Base-by-base conservation (phyloP, 1,139 yeast species). In the Wickerhamomyces sp. region DNA sequence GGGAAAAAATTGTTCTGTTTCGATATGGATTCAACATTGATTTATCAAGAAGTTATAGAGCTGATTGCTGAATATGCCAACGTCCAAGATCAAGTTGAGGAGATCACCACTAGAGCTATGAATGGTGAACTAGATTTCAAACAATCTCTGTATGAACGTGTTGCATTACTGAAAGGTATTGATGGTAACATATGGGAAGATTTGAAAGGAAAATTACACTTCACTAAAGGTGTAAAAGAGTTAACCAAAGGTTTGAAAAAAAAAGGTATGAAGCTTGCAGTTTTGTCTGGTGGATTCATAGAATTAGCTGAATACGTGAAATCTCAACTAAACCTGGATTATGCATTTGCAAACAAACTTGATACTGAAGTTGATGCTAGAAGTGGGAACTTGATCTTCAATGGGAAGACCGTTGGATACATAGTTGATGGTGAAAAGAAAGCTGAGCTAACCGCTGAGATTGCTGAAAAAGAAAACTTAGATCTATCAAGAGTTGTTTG, bases 11-110 rank as follows among this genome's bases (percentile, higher is more conserved):
- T 93, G 42, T 82, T 88, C 52, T 88, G 94, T 23, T 94, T 94
- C 60, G 99, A 94, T 60, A 94, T 94, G 99, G 99, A 94, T 68
- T 91, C 98, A 1, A 94, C 99, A 0, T 71, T 94, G 61, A 94
- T 94, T 55, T 84, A 87, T 64, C 98, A 94, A 66, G 99, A 94
- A 66, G 98, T 93, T 41, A 93, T 93, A 55, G 99, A 94, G 62
- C 69, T 93, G 61, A 91, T 94, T 55, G 99, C 99, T 4, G 89
- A 85, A 0, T 81, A 83, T 55, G 95, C 93, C n/a, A 73, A 75
- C 51, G 90, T 87, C 30, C 94, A 87, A 56, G 78, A 72, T 3
- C 70, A 84, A 61, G 95, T 88, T 13, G 81, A 86, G 7, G 79
- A 75, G 44, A 91, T 94, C 60, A 94, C 99, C 6, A 90, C 86